phyloP scores from a whole-genome alignment of 345 rosid genomes.

The Lepidium didymum region DNA sequence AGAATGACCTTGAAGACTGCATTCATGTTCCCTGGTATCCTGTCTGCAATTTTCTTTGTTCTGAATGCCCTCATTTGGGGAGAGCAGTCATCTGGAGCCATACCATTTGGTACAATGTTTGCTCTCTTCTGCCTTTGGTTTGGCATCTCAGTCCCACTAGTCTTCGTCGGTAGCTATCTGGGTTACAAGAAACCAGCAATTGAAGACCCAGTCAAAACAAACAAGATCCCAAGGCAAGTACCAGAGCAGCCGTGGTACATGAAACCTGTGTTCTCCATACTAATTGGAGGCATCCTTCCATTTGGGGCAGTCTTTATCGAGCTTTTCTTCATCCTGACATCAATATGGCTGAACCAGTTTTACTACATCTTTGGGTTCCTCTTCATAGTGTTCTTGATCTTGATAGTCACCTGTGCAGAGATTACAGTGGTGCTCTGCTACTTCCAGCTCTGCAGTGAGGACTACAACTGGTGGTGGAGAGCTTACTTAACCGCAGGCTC shows the following conservation, averaged over 20 bases:
- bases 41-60: conserved; percentile 72
- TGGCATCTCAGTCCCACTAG: conserved; percentile 94
- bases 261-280: conserved; percentile 85
- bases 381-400: conserved; percentile 81
- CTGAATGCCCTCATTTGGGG: conserved; percentile 92
- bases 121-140: conserved; percentile 96
- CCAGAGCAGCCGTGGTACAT: conserved; percentile 99
- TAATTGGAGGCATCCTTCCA: conserved; percentile 94
- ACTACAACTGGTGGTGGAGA: conserved; percentile 99
- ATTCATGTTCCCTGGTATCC: conserved; percentile 87
- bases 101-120: conserved; percentile 96
- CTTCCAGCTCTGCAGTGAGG: conserved; percentile 97
- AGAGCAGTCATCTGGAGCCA: conserved; percentile 93
- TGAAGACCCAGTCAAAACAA: conserved; percentile 88
- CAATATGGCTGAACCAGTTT: conserved; percentile 98
- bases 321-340: conserved; percentile 94
- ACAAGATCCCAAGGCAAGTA: conserved; percentile 90
- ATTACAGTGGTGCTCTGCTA: conserved; percentile 90
- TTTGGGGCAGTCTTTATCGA: conserved; percentile 96
- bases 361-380: conserved; percentile 99
- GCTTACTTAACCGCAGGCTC: conserved; percentile 94
- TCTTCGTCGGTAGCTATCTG: conserved; percentile 86
- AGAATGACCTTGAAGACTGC: conserved; percentile 87
- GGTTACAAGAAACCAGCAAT: conserved; percentile 91
- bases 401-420: conserved; percentile 89